phyloP scores from a whole-genome alignment of 2,329 filamentous ascomycete genomes.

The Fusarium marasasianum region DNA sequence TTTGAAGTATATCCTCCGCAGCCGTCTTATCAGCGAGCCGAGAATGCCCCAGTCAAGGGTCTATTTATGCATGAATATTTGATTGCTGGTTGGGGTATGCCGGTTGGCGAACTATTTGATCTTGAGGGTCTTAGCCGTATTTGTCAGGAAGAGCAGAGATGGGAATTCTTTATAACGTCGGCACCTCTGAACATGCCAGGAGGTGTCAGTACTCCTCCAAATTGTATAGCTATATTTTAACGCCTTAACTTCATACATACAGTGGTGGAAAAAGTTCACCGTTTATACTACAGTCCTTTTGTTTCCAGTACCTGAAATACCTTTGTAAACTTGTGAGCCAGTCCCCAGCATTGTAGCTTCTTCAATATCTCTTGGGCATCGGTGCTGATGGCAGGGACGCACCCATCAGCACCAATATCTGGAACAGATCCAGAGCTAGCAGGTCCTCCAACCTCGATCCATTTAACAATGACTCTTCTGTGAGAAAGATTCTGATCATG shows the following conservation, averaged over 20 bases:
- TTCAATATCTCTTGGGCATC: background rate
- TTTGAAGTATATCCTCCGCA: background rate
- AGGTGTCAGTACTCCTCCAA: slow-evolving; percentile 1
- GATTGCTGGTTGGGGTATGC: background rate
- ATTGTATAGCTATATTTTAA: slow-evolving; percentile 6
- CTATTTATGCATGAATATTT: slow-evolving; percentile 3
- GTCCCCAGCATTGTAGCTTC: background rate
- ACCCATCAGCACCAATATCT: background rate
- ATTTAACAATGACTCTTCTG: background rate
- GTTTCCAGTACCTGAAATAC: background rate
- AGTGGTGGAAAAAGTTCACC: accelerated
- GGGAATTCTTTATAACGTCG: background rate
- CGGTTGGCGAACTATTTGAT: background rate
- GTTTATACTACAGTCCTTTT: background rate
- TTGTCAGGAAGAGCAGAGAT: background rate
- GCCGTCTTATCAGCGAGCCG: background rate
- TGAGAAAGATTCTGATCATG: background rate
- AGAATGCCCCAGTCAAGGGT: background rate
- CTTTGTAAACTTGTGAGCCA: background rate
- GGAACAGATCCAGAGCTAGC: background rate
- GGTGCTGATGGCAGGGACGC: background rate
- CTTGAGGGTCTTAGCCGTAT: background rate
- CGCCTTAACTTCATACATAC: accelerated
- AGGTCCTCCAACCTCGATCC: background rate
- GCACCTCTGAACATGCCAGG: slow-evolving; percentile 4